These are phyloP conservation scores for Psidium friedrichsthalianum DNA, from an alignment of 345 rosid species.

Conservation along the genomic window DNA sequence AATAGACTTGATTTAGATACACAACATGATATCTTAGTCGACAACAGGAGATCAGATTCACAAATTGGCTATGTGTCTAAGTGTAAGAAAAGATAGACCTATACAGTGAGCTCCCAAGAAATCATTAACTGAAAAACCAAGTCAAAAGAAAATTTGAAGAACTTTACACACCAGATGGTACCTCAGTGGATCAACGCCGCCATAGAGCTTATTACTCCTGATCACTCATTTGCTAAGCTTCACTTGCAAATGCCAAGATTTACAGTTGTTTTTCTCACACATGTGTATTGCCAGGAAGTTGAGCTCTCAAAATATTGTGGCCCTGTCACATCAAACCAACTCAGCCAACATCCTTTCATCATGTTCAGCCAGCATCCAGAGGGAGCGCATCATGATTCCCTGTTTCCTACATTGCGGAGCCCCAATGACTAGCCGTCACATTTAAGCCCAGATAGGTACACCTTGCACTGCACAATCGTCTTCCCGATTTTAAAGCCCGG, in stretches of 20 bases:
- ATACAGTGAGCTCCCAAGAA: neutral
- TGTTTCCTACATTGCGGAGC: neutral
- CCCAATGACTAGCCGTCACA: slow-evolving; percentile 24
- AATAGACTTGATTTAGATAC: neutral
- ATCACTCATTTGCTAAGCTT: neutral
- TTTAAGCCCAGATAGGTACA: slow-evolving; percentile 44
- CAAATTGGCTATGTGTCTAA: neutral
- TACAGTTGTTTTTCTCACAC: neutral
- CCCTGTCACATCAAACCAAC: neutral
- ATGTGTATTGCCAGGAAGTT: neutral
- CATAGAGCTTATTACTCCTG: neutral
- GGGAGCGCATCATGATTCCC: neutral
- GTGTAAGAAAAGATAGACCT: neutral
- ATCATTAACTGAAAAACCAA: neutral
- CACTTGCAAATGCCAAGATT: neutral
- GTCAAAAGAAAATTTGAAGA: neutral
- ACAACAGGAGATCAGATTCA: neutral
- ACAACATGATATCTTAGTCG: neutral
- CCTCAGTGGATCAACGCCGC: neutral
- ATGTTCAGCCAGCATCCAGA: neutral
- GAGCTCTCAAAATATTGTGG: neutral
- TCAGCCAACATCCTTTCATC: neutral
- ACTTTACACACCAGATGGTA: neutral
- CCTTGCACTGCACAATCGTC: slow-evolving; percentile 70
- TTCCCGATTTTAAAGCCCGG: slow-evolving; percentile 82